Percentiles rank a stretch among this genome's conserved stretches.
phyloP scores from a whole-genome alignment of 106 monocot species.

The Alisma plantagoaquatica region DNA sequence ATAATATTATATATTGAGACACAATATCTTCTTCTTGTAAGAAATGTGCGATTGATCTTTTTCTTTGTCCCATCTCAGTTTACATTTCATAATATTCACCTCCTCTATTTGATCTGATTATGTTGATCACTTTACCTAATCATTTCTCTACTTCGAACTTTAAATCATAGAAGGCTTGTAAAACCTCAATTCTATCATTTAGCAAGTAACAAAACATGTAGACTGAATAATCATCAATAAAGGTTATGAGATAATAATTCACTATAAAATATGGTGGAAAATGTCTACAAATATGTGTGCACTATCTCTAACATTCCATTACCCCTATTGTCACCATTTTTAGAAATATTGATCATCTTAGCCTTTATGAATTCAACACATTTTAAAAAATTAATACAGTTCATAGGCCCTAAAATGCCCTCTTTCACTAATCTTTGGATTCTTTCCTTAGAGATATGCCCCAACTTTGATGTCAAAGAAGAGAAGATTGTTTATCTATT shows the following conservation, averaged over 20 bases:
- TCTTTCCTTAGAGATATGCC: background rate
- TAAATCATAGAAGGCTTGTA: background rate
- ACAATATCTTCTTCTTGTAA: background rate
- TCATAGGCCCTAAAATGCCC: background rate
- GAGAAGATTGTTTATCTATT: background rate
- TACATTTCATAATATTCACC: constrained; percentile 4
- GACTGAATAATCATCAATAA: background rate
- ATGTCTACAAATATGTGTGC: background rate
- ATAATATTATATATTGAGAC: background rate
- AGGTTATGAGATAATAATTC: background rate
- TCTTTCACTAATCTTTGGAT: background rate
- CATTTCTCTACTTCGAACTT: background rate
- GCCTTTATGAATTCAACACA: too few species aligned
- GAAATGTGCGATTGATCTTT: background rate
- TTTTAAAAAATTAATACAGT: too few species aligned
- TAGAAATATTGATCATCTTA: too few species aligned
- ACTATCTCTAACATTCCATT: background rate
- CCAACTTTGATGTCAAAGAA: background rate
- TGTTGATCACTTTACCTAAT: background rate
- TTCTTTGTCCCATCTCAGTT: background rate
- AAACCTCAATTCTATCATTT: background rate
- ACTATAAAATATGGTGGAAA: background rate
- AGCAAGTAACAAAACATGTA: background rate
- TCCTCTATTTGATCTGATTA: constrained; percentile 5
- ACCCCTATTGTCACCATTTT: too few species aligned